Evolutionary conservation across 2,329 filamentous ascomycete species (phyloP), one percentile per base, ranked within the genome.

Genomic region (Xylariaceae sp.): DNA sequence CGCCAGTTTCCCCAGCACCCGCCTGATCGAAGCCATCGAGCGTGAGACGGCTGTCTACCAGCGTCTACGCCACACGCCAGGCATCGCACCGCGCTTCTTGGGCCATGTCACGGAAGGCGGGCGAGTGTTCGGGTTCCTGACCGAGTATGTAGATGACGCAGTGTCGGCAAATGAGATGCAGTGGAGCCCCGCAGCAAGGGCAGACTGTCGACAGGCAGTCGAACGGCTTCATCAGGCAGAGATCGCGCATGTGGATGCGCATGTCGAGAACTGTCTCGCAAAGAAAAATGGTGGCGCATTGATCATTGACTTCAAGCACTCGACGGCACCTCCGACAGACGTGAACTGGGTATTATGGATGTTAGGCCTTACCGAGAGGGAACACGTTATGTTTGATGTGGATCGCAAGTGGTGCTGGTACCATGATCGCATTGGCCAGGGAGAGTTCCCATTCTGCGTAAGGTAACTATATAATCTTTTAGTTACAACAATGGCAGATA

Each of bases 61-160:
- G 8, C 15, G 6, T n/a, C 19, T 45, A 11, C 22, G 11, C 7
- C 12, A 29, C 3, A 13, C 3, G 15, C 22, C 9, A 1, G 3
- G 6, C 11, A 9, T 35, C 2, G 37, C 37, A 2, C 41, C 44
- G 3, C 31, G 15, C 12, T 41, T 47, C 19, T 31, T 49, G 1
- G 47, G 38, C 4, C 37, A 49, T 8, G 44, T 47, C 3, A 24
- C 26, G 1, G 43, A 49, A 29, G 9, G 39, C 3, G 38, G 44
- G 1, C 36, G 41, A 6, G 32, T 44, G 2, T 31, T 49, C 4
- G 44, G 47, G 0, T 49, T 44, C 16, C 37, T 49, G 2, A 3
- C 34, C 4, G 32, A 35, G n/a, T 35, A 29, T 16, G 6, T 41
- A 3, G 16, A 16, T 2, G 33, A 36, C 29, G 33, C 39, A 2